Conservation (phyloP, 202 grass and related monocot species). For the Panicum hallii region DNA sequence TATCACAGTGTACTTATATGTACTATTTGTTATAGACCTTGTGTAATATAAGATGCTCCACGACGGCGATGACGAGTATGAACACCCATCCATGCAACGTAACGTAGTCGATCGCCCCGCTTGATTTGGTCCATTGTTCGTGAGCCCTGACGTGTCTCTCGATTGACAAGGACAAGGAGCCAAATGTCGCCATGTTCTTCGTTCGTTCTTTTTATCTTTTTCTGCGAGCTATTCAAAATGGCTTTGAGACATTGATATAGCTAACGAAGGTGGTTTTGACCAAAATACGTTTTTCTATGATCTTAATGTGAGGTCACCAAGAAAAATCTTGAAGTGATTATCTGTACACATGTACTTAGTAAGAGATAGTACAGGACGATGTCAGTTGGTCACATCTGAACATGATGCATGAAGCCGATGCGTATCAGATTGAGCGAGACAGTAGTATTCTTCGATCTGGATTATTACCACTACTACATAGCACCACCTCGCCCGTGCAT, state of each 20-base stretch:
- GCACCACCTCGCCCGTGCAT: no score
- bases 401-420: not conserved
- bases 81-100: slow-evolving; percentile 17
- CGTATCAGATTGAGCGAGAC: not conserved
- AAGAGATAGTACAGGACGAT: not conserved
- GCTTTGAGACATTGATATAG: no score
- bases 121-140: slow-evolving; percentile 7
- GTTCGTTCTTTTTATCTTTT: not conserved
- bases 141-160: slow-evolving; percentile 5
- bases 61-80: no score
- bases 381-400: not conserved
- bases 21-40: no score
- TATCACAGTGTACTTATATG: no score
- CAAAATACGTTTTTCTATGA: not conserved
- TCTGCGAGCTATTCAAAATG: not conserved
- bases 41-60: no score
- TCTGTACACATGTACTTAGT: no score
- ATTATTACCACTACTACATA: no score
- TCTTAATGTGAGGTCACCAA: not conserved
- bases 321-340: no score
- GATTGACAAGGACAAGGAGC: slow-evolving; percentile 2
- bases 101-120: not conserved
- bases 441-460: not conserved
- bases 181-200: not conserved
- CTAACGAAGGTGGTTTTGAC: not conserved